phyloP scores from a whole-genome alignment of 192 early-diverging fungal genomes.

The Neocallimastix lanati region DNA sequence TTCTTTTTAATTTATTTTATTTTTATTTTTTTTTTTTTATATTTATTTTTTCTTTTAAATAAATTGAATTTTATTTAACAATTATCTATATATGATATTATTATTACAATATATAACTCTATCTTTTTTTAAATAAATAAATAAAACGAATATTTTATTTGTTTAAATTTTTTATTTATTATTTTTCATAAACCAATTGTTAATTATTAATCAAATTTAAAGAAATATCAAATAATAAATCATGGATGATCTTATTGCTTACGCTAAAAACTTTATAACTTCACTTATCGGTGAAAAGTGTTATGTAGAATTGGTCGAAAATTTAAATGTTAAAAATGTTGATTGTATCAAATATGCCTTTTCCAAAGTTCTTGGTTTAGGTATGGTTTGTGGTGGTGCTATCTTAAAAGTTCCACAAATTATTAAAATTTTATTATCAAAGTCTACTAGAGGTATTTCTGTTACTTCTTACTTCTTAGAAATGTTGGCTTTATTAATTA shows the following conservation, averaged over 20 bases:
- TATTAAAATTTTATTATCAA: constrained; percentile 56
- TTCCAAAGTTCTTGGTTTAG: constrained; percentile 79
- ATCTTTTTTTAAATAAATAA: too few species aligned
- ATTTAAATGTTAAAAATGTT: constrained; percentile 46
- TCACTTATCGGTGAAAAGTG: constrained; percentile 70
- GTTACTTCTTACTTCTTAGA: constrained; percentile 66
- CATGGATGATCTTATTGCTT: neutral
- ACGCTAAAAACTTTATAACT: constrained; percentile 17
- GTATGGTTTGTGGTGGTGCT: constrained; percentile 84
- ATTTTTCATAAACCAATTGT: too few species aligned
- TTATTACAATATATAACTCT: too few species aligned
- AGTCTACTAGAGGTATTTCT: constrained; percentile 63
- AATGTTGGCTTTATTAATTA: constrained; percentile 52
- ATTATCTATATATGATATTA: too few species aligned
- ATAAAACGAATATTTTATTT: too few species aligned
- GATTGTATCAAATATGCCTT: constrained; percentile 62
- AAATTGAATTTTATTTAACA: too few species aligned
- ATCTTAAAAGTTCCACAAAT: constrained; percentile 95
- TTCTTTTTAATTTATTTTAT: too few species aligned
- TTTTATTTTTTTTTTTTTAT: too few species aligned
- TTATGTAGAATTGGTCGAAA: constrained; percentile 49
- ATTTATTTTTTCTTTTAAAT: too few species aligned
- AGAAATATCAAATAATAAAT: too few species aligned
- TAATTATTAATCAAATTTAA: too few species aligned
- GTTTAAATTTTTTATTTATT: too few species aligned